Conservation (phyloP, 2,329 filamentous ascomycete species). For the Penicillium sp. region DNA sequence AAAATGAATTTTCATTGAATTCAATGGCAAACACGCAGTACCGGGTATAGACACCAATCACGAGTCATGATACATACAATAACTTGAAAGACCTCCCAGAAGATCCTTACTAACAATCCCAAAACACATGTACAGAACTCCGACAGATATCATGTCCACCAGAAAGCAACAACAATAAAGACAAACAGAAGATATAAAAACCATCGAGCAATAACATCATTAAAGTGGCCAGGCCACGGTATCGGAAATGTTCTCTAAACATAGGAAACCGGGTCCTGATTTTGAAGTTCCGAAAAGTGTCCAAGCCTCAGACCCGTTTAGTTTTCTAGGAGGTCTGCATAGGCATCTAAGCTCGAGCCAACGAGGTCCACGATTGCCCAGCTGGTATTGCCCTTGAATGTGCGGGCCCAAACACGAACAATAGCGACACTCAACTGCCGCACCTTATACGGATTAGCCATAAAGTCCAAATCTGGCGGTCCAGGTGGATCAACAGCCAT, state of each 20-base stretch:
- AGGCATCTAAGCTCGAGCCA: constrained; percentile 47
- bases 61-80: constrained; percentile 23
- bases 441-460: constrained; percentile 44
- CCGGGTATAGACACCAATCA: constrained; percentile 24
- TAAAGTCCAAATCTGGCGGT: constrained; percentile 42
- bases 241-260: not conserved
- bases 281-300: not conserved
- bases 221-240: constrained; percentile 10
- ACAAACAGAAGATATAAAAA: constrained; percentile 1
- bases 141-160: constrained; percentile 25
- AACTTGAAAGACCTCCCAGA: constrained; percentile 4
- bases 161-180: constrained; percentile 8
- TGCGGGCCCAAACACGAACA: constrained; percentile 48
- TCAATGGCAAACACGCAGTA: constrained; percentile 5
- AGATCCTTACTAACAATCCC: not conserved
- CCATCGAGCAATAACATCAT: constrained; percentile 15
- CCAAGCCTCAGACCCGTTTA: not conserved
- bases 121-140: constrained; percentile 19
- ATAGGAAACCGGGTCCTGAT: not conserved
- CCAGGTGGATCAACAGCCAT: constrained; percentile 43
- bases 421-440: constrained; percentile 50
- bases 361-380: constrained; percentile 51
- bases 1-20: not conserved
- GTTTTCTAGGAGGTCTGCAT: constrained; percentile 45
- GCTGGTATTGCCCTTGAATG: constrained; percentile 50